Percentiles rank a stretch among this genome's conserved stretches.
Conservation (phyloP, 345 rosid species). For the Citrus sp. region DNA sequence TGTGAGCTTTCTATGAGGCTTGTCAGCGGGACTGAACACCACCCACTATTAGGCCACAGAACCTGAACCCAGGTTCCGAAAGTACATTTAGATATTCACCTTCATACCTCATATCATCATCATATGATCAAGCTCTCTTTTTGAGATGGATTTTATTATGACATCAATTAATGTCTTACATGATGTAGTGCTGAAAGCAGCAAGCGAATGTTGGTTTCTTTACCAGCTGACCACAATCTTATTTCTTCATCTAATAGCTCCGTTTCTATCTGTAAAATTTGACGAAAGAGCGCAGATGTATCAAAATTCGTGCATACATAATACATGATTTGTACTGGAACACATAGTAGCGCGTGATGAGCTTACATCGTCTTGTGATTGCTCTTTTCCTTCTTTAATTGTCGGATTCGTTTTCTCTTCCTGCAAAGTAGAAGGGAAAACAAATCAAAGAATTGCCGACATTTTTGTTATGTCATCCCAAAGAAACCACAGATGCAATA, state of each 20-base stretch:
- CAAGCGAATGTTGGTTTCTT: slow-evolving; percentile 62
- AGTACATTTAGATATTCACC: background rate
- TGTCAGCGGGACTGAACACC: slow-evolving; percentile 56
- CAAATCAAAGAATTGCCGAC: background rate
- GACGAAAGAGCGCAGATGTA: background rate
- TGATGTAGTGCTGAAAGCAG: slow-evolving; percentile 80
- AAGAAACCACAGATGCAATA: background rate
- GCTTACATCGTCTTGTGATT: slow-evolving; percentile 38
- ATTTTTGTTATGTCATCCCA: background rate
- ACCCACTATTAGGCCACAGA: slow-evolving; percentile 73
- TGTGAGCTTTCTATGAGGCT: slow-evolving; percentile 64
- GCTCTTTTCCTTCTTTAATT: slow-evolving; percentile 38
- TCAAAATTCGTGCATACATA: background rate
- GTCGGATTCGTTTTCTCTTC: slow-evolving; percentile 35
- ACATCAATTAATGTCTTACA: slow-evolving; percentile 30
- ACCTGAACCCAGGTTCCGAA: slow-evolving; percentile 39
- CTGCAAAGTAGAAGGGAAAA: slow-evolving; percentile 19
- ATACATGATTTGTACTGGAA: background rate
- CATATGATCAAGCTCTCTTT: background rate
- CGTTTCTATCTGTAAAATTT: slow-evolving; percentile 48
- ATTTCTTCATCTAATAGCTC: slow-evolving; percentile 62
- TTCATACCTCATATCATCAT: background rate
- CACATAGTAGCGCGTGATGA: background rate
- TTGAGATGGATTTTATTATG: background rate
- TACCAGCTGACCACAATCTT: slow-evolving; percentile 71